These are phyloP conservation scores for Sporothrix euskadiensis DNA, from an alignment of 2,329 filamentous ascomycete species.

Conservation along the genomic window DNA sequence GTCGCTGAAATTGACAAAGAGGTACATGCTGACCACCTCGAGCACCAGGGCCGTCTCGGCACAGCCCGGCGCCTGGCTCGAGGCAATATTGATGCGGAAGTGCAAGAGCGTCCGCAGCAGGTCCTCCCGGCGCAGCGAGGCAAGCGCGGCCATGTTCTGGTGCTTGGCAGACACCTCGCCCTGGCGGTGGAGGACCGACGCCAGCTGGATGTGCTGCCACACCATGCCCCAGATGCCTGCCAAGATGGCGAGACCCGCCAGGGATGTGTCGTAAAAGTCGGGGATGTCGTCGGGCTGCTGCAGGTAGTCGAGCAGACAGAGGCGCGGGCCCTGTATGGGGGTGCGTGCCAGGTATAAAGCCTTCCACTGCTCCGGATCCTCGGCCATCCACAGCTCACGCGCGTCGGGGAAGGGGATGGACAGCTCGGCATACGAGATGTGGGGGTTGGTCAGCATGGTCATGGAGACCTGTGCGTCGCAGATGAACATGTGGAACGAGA, in stretches of 20 bases:
- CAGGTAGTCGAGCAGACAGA: constrained; percentile 22
- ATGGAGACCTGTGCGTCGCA: constrained; percentile 69
- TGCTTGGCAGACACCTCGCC: not conserved
- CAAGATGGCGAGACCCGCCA: constrained; percentile 21
- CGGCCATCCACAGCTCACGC: constrained; percentile 65
- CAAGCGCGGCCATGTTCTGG: not conserved
- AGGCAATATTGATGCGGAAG: constrained; percentile 38
- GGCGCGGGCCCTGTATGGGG: not conserved
- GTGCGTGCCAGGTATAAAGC: constrained; percentile 50
- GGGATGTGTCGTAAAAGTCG: constrained; percentile 17
- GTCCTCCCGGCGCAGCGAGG: constrained; percentile 55
- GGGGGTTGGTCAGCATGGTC: constrained; percentile 62
- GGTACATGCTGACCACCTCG: constrained; percentile 61
- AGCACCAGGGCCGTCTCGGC: constrained; percentile 46
- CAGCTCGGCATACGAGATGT: constrained; percentile 69
- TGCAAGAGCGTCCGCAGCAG: constrained; percentile 58
- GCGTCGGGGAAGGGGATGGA: constrained; percentile 65
- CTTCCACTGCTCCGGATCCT: constrained; percentile 66
- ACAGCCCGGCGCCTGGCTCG: not conserved
- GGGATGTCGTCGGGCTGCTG: constrained; percentile 26
- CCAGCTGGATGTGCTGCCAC: constrained; percentile 26
- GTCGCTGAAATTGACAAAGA: constrained; percentile 65
- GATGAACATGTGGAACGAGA: constrained; percentile 65
- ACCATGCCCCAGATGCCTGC: constrained; percentile 29
- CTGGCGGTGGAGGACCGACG: not conserved